Evolutionary conservation across 192 early-diverging fungal genomes (phyloP), one percentile per base, ranked within the genome.

Genomic region (Coemansia sp.): DNA sequence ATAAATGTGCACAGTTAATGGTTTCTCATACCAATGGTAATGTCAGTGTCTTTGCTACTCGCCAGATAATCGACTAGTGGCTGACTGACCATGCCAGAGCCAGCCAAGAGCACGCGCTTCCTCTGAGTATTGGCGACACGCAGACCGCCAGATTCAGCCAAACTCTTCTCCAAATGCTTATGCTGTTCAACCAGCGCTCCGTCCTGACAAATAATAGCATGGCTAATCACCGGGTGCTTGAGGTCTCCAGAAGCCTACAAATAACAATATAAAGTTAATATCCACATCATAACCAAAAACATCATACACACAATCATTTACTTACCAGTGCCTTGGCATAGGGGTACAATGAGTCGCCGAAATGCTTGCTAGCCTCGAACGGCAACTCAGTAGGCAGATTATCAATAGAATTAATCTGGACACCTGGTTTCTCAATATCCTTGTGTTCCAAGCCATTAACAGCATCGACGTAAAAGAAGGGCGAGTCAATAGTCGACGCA

Each of bases 381-480:
- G 97, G 97, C 68, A 99, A 85, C 83, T 99, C 97, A 3, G 97
- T 94, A 2, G 97, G 97, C 43, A 99, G 79, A 72, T 97, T 99
- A 72, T 99, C 97, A 39, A 99, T 94, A 8, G 95, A 95, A 90
- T 97, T 95, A 79, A 99, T 94, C 75, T 97, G 95, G n/a, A 96
- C 89, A 38, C 97, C 97, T 4, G 83, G 76, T 22, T 86, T 90
- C 68, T 94, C 92, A 27, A 90, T 85, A 66, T 93, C 86, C 67
- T 91, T 79, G 84, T 97, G 96, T 62, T 84, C 77, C 36, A 66
- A 44, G 27, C 86, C 80, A 12, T 81, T 83, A 39, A 93, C 79
- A 18, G 95, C 94, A 81, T 99, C 95, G 63, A 95, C 92, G 68
- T 95, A 95, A 78, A 90, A 99, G 80, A 92, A 97, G 2, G 95